These are phyloP conservation scores for Calonectria honghensis DNA, from an alignment of 2,329 filamentous ascomycete genomes.

Conservation along the genomic window DNA sequence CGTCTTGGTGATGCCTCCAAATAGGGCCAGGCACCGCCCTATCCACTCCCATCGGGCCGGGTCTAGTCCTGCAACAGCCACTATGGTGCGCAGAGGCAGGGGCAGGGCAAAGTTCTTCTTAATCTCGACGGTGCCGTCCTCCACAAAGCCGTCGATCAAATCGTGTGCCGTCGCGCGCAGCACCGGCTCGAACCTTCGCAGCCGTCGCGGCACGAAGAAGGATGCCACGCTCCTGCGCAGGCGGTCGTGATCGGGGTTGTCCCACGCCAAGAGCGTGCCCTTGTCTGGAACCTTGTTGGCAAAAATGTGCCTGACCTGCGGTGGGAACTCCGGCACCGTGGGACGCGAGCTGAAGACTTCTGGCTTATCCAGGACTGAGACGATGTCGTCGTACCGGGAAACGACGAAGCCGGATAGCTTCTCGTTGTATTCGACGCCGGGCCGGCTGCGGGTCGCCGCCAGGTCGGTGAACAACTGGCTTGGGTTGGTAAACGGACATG, in stretches of 20 bases:
- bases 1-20: neutral
- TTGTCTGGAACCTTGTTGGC: conserved; percentile 25
- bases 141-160: conserved; percentile 6
- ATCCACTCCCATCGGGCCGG: conserved; percentile 9
- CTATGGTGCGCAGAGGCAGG: neutral
- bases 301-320: conserved; percentile 16
- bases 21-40: neutral
- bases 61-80: neutral
- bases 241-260: conserved; percentile 10
- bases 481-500: conserved; percentile 1
- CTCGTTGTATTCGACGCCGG: conserved; percentile 1
- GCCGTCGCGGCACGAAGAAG: neutral
- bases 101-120: conserved; percentile 7
- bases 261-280: conserved; percentile 5
- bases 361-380: neutral
- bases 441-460: neutral
- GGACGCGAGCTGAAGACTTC: neutral
- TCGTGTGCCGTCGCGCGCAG: conserved; percentile 6
- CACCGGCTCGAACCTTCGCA: neutral
- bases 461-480: neutral
- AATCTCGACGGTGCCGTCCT: conserved; percentile 5
- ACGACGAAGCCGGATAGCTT: neutral
- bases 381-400: neutral
- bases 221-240: conserved; percentile 11
- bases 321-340: conserved; percentile 13